Evolutionary conservation across 148 eudicot genomes (phyloP), one percentile per base, ranked within the genome.

Genomic region (Amaranthus hypochondriacus): DNA sequence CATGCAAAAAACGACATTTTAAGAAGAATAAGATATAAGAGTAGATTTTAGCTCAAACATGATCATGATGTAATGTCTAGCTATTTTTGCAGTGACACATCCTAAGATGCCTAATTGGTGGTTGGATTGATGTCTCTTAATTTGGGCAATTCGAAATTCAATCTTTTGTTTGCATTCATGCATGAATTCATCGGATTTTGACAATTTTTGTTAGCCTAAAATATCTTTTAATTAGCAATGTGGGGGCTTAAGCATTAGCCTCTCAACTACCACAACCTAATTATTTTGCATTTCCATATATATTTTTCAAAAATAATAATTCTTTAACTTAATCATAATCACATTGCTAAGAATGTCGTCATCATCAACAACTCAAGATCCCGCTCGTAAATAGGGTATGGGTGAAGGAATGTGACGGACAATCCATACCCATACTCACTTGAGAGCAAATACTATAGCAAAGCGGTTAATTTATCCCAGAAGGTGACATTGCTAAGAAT

Each of bases 251-350:
- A 48, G 5, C 69, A 48, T 49, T 48, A 66, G 7, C 47, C 9
- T 71, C 49, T 71, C 63, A 71, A 47, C 73, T 52, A 71, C 73
- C 73, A 57, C 63, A 57, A 54, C 18, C 73, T 52, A 39, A 60
- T 56, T 28, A 28, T 28, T 28, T 28, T 71, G 10, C 44, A 57
- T 71, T 57, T 46, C 15, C 5, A 71, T 62, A 42, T 10, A 28
- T 4, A 66, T 3, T 48, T 4, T 66, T 48, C 13, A 43, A 62
- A 62, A 57, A 9, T 54, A 9, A 54, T 54, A 54, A 13, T 56
- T 5, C 60, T 5, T 58, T 5, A 3, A 58, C 39, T 28, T 28
- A 28, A 28, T 28, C 39, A 28, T 0, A 28, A 28, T 28, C 39
- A 28, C 39, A 28, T 28, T 28, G 39, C 39, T 28, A 28, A 28